These are phyloP conservation scores for Eremothecium cymbalariae DNA, from an alignment of 1,139 yeast genomes.

Conservation along the genomic window DNA sequence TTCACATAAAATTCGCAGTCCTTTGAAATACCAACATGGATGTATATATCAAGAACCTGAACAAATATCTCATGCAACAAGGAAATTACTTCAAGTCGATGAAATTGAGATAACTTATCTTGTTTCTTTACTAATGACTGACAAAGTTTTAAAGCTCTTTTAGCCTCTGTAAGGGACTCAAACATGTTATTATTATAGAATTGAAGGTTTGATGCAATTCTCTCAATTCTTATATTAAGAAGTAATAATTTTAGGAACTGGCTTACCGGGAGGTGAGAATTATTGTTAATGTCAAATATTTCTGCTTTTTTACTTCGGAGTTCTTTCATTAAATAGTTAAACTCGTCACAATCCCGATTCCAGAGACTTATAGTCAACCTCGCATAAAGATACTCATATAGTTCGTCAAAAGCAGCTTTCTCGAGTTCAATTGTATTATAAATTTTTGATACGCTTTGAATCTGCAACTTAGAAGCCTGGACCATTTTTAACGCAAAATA, in stretches of 20 bases:
- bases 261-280: conserved; percentile 15
- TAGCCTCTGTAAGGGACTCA: conserved; percentile 30
- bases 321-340: conserved; percentile 15
- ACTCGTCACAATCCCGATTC: conserved; percentile 13
- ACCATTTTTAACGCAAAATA: conserved; percentile 15
- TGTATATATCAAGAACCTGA: conserved; percentile 34
- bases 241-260: conserved; percentile 23
- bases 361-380: conserved; percentile 11
- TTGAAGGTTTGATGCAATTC: conserved; percentile 21
- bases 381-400: conserved; percentile 8
- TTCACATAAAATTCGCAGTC: conserved; percentile 44
- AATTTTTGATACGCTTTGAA: not conserved
- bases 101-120: conserved; percentile 22
- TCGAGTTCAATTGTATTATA: conserved; percentile 1
- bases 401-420: not conserved
- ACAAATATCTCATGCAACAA: conserved; percentile 35
- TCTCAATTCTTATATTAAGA: conserved; percentile 21
- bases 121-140: conserved; percentile 30
- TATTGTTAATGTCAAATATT: conserved; percentile 24
- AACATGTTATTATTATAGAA: conserved; percentile 16
- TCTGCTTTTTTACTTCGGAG: conserved; percentile 17
- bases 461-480: conserved; percentile 3
- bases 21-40: conserved; percentile 45
- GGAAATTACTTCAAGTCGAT: conserved; percentile 36
- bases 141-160: conserved; percentile 29